These are phyloP conservation scores for Cyberlindnera sargentensis DNA, from an alignment of 805 yeast species.

Conservation along the genomic window DNA sequence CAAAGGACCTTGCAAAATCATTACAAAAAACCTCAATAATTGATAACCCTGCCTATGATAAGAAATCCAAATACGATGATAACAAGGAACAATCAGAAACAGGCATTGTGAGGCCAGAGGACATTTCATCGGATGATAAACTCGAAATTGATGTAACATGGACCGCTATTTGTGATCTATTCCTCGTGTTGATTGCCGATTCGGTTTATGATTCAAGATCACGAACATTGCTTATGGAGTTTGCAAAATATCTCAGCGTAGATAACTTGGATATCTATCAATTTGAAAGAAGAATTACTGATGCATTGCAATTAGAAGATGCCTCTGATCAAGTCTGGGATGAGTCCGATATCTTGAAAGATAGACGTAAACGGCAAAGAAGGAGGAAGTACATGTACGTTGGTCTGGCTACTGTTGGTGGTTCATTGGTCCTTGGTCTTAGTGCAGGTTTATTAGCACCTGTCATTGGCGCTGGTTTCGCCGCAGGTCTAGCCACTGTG, in stretches of 20 bases:
- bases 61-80: neutral
- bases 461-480: constrained; percentile 96
- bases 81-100: constrained; percentile 1
- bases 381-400: constrained; percentile 73
- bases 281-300: constrained; percentile 87
- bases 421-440: constrained; percentile 87
- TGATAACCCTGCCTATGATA: constrained; percentile 39
- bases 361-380: constrained; percentile 59
- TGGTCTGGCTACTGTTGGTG: constrained; percentile 94
- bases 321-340: constrained; percentile 73
- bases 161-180: constrained; percentile 90
- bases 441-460: constrained; percentile 97
- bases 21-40: constrained; percentile 45
- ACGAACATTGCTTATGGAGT: constrained; percentile 62
- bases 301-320: constrained; percentile 83
- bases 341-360: constrained; percentile 59
- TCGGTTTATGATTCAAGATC: constrained; percentile 89
- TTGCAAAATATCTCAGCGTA: constrained; percentile 58
- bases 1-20: constrained; percentile 61
- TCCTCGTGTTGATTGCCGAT: constrained; percentile 70
- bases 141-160: constrained; percentile 76
- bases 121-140: constrained; percentile 24
- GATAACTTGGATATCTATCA: constrained; percentile 66
- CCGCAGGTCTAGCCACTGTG: constrained; percentile 92
- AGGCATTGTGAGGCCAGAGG: constrained; percentile 10